Evolutionary conservation across 352 stramenopile genomes (phyloP).

Genomic region (Aphanomyces euteiches): DNA sequence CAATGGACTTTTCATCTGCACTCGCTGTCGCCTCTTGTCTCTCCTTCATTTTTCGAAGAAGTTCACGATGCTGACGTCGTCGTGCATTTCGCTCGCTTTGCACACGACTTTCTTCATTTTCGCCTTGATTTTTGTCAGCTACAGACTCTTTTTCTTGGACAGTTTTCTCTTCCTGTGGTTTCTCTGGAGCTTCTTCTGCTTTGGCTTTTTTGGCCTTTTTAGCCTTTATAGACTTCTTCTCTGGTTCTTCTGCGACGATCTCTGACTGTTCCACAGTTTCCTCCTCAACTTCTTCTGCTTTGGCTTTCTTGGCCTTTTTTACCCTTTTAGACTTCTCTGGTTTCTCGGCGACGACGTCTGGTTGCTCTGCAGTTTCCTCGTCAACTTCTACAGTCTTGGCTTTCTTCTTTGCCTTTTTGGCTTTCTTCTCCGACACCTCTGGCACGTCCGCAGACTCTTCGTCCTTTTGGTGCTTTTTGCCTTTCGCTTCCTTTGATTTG

Average conservation of each 20-base stretch:
- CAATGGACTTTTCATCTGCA: slow-evolving; percentile 59
- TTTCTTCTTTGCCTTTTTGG: slow-evolving; percentile 35
- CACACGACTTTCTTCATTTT: slow-evolving; percentile 36
- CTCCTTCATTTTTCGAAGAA: slow-evolving; percentile 61
- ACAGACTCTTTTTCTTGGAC: neutral
- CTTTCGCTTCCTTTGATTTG: slow-evolving; percentile 33
- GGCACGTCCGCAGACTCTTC: slow-evolving; percentile 17
- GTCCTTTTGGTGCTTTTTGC: slow-evolving; percentile 34
- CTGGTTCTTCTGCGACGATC: neutral
- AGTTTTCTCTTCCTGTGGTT: neutral
- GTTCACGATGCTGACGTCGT: slow-evolving; percentile 69
- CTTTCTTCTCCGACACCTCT: slow-evolving; percentile 29
- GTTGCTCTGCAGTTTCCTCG: neutral
- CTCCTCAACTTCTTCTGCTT: slow-evolving; percentile 6
- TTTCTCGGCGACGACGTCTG: neutral
- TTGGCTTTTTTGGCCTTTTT: slow-evolving; percentile 10
- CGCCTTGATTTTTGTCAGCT: slow-evolving; percentile 11
- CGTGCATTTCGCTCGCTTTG: slow-evolving; percentile 80
- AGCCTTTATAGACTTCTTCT: slow-evolving; percentile 10
- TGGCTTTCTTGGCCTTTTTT: slow-evolving; percentile 30
- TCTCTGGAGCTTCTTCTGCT: neutral
- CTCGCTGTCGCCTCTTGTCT: slow-evolving; percentile 56
- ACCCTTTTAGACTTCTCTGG: slow-evolving; percentile 35
- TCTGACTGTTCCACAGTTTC: neutral
- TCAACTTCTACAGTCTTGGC: slow-evolving; percentile 26